Percentiles rank a stretch among this genome's conserved stretches.
These are phyloP conservation scores for Beauveria varroae DNA, from an alignment of 2,329 filamentous ascomycete genomes.

Conservation along the genomic window DNA sequence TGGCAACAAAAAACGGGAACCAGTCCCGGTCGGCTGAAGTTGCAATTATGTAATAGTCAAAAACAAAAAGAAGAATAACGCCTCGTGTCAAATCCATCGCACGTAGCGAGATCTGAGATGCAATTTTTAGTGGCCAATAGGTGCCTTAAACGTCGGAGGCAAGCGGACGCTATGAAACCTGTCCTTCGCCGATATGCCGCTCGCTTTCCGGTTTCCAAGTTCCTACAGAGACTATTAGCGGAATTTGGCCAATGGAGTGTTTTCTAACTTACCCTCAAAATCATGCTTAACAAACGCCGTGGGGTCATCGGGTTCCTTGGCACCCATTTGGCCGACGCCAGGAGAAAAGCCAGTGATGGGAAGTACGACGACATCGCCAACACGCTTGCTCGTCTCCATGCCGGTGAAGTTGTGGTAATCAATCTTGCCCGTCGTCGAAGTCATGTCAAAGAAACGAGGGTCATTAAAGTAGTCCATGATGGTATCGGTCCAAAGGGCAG, in stretches of 20 bases:
- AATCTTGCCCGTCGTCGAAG: slow-evolving; percentile 61
- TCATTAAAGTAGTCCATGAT: slow-evolving; percentile 95
- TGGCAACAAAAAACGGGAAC: not conserved
- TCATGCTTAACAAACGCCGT: slow-evolving; percentile 98
- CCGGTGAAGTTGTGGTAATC: slow-evolving; percentile 85
- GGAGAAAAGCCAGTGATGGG: slow-evolving; percentile 98
- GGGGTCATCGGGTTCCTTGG: slow-evolving; percentile 78
- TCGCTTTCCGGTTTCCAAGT: slow-evolving; percentile 70
- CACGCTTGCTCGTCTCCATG: slow-evolving; percentile 73
- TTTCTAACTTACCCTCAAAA: slow-evolving; percentile 67
- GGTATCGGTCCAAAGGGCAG: slow-evolving; percentile 87
- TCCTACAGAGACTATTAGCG: slow-evolving; percentile 36
- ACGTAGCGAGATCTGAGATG: slow-evolving; percentile 2
- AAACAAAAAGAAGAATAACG: slow-evolving; percentile 8
- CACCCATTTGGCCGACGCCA: slow-evolving; percentile 87
- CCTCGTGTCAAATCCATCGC: slow-evolving; percentile 6
- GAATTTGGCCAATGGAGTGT: not conserved
- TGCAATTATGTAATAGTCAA: slow-evolving; percentile 8
- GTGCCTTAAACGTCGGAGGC: not conserved
- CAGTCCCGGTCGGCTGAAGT: not conserved
- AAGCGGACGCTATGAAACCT: slow-evolving; percentile 7
- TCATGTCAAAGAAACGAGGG: slow-evolving; percentile 77
- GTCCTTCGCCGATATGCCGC: slow-evolving; percentile 56
- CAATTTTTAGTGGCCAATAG: not conserved
- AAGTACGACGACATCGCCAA: slow-evolving; percentile 87